These are phyloP conservation scores for Anthostomella pinea DNA, from an alignment of 2,329 filamentous ascomycete genomes.

Conservation along the genomic window DNA sequence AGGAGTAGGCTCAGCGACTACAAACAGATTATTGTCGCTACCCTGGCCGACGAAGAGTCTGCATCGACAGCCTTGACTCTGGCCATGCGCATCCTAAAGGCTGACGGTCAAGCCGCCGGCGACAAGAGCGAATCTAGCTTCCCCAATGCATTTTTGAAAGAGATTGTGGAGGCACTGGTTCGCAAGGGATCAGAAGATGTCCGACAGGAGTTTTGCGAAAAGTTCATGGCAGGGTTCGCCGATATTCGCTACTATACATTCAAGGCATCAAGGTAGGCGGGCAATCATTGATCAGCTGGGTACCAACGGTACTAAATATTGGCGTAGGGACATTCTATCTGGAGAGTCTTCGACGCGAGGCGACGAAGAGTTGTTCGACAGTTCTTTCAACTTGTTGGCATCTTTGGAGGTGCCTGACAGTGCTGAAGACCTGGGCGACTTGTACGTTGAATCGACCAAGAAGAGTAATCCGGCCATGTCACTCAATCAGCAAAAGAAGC, in stretches of 20 bases:
- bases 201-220: slow-evolving; percentile 71
- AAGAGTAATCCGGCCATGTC: slow-evolving; percentile 67
- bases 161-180: slow-evolving; percentile 63
- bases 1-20: slow-evolving; percentile 72
- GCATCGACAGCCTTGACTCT: slow-evolving; percentile 72
- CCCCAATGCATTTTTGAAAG: slow-evolving; percentile 62
- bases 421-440: slow-evolving; percentile 63
- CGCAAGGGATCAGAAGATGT: slow-evolving; percentile 55
- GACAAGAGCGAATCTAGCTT: slow-evolving; percentile 66
- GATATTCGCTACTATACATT: slow-evolving; percentile 86
- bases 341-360: slow-evolving; percentile 18
- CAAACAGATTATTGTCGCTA: slow-evolving; percentile 56
- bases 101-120: slow-evolving; percentile 64
- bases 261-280: slow-evolving; percentile 63
- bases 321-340: slow-evolving; percentile 30
- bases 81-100: slow-evolving; percentile 80
- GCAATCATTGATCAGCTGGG: background rate
- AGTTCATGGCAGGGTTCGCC: slow-evolving; percentile 75
- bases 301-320: slow-evolving; percentile 8
- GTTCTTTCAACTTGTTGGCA: slow-evolving; percentile 60
- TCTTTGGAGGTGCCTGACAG: slow-evolving; percentile 67
- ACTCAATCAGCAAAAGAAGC: slow-evolving; percentile 68
- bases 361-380: slow-evolving; percentile 46
- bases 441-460: slow-evolving; percentile 62
- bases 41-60: slow-evolving; percentile 62